phyloP scores from a whole-genome alignment of 2,329 filamentous ascomycete genomes.

The Rasamsonia emersonii region DNA sequence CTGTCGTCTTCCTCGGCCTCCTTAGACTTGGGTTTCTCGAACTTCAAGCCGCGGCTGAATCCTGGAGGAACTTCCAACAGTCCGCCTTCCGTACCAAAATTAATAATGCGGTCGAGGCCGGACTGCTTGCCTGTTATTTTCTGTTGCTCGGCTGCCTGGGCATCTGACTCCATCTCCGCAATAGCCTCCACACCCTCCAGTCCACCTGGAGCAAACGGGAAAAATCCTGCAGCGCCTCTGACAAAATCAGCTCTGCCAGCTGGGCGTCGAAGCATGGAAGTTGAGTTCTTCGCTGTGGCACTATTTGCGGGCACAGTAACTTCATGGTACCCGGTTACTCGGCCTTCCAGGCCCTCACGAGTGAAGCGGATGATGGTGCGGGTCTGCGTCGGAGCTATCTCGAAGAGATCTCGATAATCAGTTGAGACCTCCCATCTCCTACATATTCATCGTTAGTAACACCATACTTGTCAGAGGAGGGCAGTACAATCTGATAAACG shows the following conservation, averaged over 20 bases:
- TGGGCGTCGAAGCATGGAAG: constrained; percentile 76
- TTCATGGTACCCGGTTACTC: constrained; percentile 88
- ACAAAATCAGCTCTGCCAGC: constrained; percentile 85
- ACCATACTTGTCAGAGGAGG: constrained; percentile 5
- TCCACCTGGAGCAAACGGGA: constrained; percentile 87
- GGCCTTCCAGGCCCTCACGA: constrained; percentile 81
- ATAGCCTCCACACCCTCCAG: constrained; percentile 79
- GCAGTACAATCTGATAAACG: constrained; percentile 5
- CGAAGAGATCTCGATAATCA: constrained; percentile 76
- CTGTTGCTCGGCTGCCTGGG: constrained; percentile 43
- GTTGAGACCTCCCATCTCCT: constrained; percentile 71
- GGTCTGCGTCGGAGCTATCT: constrained; percentile 81
- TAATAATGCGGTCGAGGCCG: constrained; percentile 75
- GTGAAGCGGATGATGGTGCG: constrained; percentile 91
- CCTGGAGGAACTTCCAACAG: constrained; percentile 77
- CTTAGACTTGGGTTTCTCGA: constrained; percentile 52
- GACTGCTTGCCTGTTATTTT: constrained; percentile 31
- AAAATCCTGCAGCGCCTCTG: constrained; percentile 83
- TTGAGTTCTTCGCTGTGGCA: constrained; percentile 90
- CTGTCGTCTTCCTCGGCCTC: constrained; percentile 55
- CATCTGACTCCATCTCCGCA: constrained; percentile 72
- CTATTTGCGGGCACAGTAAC: constrained; percentile 85
- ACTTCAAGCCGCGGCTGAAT: constrained; percentile 67
- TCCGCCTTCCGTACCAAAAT: constrained; percentile 66
- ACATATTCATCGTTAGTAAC: constrained; percentile 9